Evolutionary conservation across 495 filamentous ascomycete genomes (phyloP).

Genomic region (Aspergillus carlsbadensis): DNA sequence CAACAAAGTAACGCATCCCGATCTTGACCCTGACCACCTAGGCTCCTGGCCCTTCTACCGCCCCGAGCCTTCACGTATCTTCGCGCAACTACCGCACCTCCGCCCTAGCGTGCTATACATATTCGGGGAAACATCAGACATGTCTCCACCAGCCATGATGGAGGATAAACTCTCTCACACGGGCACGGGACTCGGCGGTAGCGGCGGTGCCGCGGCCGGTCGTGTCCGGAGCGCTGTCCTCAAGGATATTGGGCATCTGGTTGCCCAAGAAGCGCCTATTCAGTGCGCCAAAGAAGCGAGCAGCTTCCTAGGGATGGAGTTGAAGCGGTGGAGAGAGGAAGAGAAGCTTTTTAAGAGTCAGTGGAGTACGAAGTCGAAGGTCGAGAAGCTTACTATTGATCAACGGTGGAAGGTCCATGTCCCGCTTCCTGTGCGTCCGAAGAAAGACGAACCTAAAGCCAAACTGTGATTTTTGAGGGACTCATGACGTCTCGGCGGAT

Average conservation of each 20-base stretch:
- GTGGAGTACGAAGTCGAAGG: conserved; percentile 47
- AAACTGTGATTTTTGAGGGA: conserved; percentile 33
- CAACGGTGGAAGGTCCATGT: conserved; percentile 55
- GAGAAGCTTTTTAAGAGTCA: conserved; percentile 57
- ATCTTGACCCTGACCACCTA: conserved; percentile 38
- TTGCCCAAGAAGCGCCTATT: conserved; percentile 77
- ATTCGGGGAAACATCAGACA: conserved; percentile 64
- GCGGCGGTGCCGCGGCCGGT: conserved; percentile 54
- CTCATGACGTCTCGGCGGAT: background rate
- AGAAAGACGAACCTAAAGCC: conserved; percentile 27
- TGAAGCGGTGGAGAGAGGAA: conserved; percentile 62
- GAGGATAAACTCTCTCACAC: conserved; percentile 46
- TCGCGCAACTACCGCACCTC: conserved; percentile 63
- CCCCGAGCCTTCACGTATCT: conserved; percentile 64
- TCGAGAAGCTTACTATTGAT: conserved; percentile 59
- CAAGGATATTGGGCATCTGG: conserved; percentile 70
- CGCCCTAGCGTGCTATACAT: conserved; percentile 82
- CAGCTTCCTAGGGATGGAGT: conserved; percentile 61
- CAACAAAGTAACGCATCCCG: conserved; percentile 47
- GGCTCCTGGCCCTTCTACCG: conserved; percentile 67
- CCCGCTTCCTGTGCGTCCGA: conserved; percentile 39
- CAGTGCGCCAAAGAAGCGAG: conserved; percentile 62
- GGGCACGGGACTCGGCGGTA: conserved; percentile 48
- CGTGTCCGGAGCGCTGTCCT: conserved; percentile 69
- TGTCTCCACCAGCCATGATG: conserved; percentile 54